Conservation (phyloP, 2,329 filamentous ascomycete species). For the Myotisia sp. region DNA sequence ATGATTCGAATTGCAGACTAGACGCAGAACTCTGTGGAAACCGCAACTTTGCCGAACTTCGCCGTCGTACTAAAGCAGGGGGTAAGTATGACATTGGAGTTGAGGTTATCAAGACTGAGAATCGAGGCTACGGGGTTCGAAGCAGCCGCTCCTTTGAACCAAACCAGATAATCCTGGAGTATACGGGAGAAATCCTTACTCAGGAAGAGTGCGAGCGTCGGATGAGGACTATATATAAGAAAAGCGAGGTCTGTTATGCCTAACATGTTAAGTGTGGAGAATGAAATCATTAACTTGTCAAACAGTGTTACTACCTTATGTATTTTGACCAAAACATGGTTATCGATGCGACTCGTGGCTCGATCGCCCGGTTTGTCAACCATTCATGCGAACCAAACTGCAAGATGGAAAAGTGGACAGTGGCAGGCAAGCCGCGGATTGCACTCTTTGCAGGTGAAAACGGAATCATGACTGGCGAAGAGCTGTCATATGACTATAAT, state of each 20-base stretch:
- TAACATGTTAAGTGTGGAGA: background rate
- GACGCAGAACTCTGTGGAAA: conserved; percentile 65
- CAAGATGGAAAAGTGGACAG: conserved; percentile 95
- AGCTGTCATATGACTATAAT: conserved; percentile 86
- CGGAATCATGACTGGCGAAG: conserved; percentile 86
- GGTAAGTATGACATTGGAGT: conserved; percentile 86
- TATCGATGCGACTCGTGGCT: conserved; percentile 90
- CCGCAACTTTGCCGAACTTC: conserved; percentile 70
- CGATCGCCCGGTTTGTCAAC: conserved; percentile 94
- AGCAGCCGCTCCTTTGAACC: conserved; percentile 76
- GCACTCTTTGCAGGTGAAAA: conserved; percentile 83
- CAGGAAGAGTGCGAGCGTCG: conserved; percentile 83
- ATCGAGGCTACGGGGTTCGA: conserved; percentile 82
- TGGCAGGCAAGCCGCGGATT: conserved; percentile 86
- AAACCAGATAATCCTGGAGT: conserved; percentile 95
- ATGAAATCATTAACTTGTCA: background rate
- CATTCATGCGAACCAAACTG: conserved; percentile 95
- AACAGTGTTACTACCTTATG: conserved; percentile 93
- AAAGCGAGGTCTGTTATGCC: conserved; percentile 60
- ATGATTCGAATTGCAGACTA: conserved; percentile 73
- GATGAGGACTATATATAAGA: conserved; percentile 86
- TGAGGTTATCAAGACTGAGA: conserved; percentile 79
- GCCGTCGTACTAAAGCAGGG: conserved; percentile 57
- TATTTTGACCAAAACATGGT: conserved; percentile 97
- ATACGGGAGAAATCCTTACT: conserved; percentile 94